These are phyloP conservation scores for Cucurbita ficifolia DNA, from an alignment of 306 rosid genomes.

Conservation along the genomic window DNA sequence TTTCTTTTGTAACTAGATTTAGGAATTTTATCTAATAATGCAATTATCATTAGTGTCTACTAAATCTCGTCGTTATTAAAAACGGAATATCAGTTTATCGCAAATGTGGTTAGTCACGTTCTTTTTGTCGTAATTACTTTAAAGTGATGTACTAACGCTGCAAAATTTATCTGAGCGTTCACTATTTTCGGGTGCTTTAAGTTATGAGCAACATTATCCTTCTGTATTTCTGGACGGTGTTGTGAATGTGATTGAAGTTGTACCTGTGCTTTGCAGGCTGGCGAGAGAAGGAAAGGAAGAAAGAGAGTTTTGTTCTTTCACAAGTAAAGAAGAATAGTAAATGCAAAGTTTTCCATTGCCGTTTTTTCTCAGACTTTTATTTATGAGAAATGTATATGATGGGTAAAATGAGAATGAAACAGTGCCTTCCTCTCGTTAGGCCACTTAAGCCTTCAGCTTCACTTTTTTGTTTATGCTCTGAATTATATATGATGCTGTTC, in stretches of 20 bases:
- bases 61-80: background rate
- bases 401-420: background rate
- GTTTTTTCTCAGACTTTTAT: background rate
- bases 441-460: background rate
- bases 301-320: conserved; percentile 58
- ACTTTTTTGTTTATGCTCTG: background rate
- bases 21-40: background rate
- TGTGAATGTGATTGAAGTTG: background rate
- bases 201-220: background rate
- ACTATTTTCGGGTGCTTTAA: background rate
- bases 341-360: background rate
- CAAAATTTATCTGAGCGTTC: background rate
- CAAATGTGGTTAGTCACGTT: background rate
- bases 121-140: background rate
- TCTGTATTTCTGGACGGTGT: background rate
- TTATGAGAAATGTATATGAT: background rate
- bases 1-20: background rate
- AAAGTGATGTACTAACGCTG: background rate
- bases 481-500: background rate
- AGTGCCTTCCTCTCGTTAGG: background rate
- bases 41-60: background rate
- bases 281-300: conserved; percentile 65
- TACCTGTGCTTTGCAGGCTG: conserved; percentile 40
- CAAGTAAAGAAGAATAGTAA: conserved; percentile 19
- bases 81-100: background rate